Evolutionary conservation across 2,329 filamentous ascomycete species (phyloP).

Genomic region (Fusarium sp.): DNA sequence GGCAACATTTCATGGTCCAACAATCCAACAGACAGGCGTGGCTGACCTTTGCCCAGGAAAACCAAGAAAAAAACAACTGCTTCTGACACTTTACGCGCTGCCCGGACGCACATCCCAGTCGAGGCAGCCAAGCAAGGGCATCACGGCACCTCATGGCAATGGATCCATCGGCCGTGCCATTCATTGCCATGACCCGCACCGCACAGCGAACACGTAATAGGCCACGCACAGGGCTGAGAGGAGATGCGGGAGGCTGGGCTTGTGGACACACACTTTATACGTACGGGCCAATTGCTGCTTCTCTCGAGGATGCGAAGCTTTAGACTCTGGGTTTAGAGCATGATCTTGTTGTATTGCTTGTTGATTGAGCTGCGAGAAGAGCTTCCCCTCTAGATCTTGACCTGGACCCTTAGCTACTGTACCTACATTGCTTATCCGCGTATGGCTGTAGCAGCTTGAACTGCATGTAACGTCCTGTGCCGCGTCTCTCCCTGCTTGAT

Average conservation of each 20-base stretch:
- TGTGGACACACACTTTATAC: not conserved
- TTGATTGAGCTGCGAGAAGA: not conserved
- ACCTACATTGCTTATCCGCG: not conserved
- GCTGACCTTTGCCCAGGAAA: slow-evolving; percentile 4
- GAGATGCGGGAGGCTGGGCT: not conserved
- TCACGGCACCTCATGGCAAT: slow-evolving; percentile 8
- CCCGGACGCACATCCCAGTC: not conserved
- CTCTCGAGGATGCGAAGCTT: not conserved
- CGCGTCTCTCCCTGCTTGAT: slow-evolving; percentile 1
- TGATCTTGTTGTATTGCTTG: not conserved
- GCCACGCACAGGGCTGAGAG: slow-evolving; percentile 32
- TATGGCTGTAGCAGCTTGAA: slow-evolving; percentile 20
- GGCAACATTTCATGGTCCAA: slow-evolving; percentile 13
- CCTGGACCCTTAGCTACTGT: not conserved
- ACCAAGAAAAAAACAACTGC: slow-evolving; percentile 6
- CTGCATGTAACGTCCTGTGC: slow-evolving; percentile 7
- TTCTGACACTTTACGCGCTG: slow-evolving; percentile 1
- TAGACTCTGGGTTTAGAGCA: not conserved
- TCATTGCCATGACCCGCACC: slow-evolving; percentile 31
- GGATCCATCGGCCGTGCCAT: slow-evolving; percentile 14
- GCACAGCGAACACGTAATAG: slow-evolving; percentile 34
- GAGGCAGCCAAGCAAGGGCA: slow-evolving; percentile 4
- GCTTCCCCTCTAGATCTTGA: slow-evolving; percentile 3
- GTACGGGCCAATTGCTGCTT: slow-evolving; percentile 19
- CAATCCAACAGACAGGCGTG: not conserved